A percentile compares a stretch with the other conserved stretches of the same genome.
Evolutionary conservation across 441 rosid species (phyloP).

Genomic region (Dalechampia spathulata): DNA sequence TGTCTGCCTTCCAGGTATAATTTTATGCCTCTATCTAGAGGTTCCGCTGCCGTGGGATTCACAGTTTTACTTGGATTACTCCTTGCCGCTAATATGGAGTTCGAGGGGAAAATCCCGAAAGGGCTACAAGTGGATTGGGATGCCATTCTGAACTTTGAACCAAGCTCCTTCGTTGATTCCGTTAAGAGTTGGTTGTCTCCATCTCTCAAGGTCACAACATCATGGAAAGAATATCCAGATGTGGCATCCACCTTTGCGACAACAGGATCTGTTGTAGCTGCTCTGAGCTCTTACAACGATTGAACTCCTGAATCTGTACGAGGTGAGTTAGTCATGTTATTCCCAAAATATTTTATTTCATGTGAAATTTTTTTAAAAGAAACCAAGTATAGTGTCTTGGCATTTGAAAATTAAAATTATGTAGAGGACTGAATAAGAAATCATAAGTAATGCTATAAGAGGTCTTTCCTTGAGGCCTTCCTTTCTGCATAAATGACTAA

Average conservation of each 20-base stretch:
- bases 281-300: constrained; percentile 63
- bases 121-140: constrained; percentile 95
- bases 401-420: too few species aligned
- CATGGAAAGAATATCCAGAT: constrained; percentile 85
- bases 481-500: too few species aligned
- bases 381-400: too few species aligned
- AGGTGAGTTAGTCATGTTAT: constrained; percentile 23
- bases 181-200: constrained; percentile 78
- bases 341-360: too few species aligned
- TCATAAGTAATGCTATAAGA: too few species aligned
- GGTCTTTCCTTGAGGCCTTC: too few species aligned
- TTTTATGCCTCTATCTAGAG: constrained; percentile 98
- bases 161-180: constrained; percentile 51
- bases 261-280: constrained; percentile 80
- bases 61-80: constrained; percentile 75
- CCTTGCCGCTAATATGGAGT: constrained; percentile 93
- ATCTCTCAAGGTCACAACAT: constrained; percentile 57
- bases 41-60: constrained; percentile 85
- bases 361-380: too few species aligned
- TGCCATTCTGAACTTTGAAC: constrained; percentile 71
- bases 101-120: constrained; percentile 59
- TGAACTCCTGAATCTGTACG: constrained; percentile 25
- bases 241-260: constrained; percentile 68
- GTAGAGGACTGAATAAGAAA: not conserved
- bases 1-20: constrained; percentile 57